A percentile compares a stretch with the other conserved stretches of the same genome.
Conservation (phyloP, 1,139 yeast genomes). For the Pichiaceae sp. region DNA sequence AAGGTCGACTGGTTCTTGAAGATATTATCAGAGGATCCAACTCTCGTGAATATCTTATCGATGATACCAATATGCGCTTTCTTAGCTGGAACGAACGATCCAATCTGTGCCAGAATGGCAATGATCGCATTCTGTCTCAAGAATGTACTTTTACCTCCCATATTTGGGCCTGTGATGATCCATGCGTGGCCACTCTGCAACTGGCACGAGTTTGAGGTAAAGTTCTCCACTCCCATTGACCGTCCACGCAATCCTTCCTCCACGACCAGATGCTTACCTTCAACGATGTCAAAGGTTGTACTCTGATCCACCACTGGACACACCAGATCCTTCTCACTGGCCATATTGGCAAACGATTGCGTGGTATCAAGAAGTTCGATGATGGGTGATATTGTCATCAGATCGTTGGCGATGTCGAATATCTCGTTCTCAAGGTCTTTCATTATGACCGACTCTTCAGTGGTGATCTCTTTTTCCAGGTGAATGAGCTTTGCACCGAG, state of each 20-base stretch:
- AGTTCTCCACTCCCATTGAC: conserved; percentile 31
- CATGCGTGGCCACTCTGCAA: conserved; percentile 38
- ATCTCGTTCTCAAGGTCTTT: conserved; percentile 33
- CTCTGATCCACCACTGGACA: conserved; percentile 58
- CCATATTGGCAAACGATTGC: conserved; percentile 61
- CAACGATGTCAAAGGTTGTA: conserved; percentile 34
- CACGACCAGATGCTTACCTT: conserved; percentile 85
- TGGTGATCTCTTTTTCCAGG: conserved; percentile 20
- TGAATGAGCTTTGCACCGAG: conserved; percentile 23
- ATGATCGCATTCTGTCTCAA: conserved; percentile 83
- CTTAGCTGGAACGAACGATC: conserved; percentile 79
- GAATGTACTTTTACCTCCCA: conserved; percentile 96
- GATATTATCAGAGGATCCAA: conserved; percentile 88
- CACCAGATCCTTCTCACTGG: conserved; percentile 54
- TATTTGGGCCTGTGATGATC: conserved; percentile 91
- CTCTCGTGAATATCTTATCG: conserved; percentile 79
- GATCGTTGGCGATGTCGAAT: conserved; percentile 28
- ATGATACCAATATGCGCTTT: conserved; percentile 69
- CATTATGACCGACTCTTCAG: conserved; percentile 39
- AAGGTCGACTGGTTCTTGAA: conserved; percentile 84
- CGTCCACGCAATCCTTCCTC: conserved; percentile 58
- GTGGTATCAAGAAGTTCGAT: conserved; percentile 68
- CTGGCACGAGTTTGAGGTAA: conserved; percentile 58
- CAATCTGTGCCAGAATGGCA: conserved; percentile 81
- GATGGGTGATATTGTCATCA: conserved; percentile 36